Evolutionary conservation across 495 filamentous ascomycete species (phyloP).

Genomic region (Bacidia gigantensis): DNA sequence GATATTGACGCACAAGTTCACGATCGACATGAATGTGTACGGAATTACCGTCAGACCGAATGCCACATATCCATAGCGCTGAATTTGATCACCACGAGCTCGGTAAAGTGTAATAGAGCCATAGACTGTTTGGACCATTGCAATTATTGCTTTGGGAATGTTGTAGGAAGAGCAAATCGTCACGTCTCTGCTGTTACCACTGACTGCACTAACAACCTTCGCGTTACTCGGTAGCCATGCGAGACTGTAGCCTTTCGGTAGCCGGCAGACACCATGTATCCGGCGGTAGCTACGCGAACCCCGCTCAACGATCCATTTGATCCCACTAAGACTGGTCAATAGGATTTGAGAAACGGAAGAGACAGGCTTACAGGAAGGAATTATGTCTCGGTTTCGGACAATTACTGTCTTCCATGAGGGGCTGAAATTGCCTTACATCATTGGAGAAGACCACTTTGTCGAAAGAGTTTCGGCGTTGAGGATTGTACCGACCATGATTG

Average conservation of each 20-base stretch:
- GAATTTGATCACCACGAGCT: slow-evolving; percentile 26
- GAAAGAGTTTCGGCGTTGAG: too few relatives aligned
- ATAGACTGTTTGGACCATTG: slow-evolving; percentile 27
- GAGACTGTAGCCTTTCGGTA: slow-evolving; percentile 21
- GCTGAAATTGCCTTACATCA: too few relatives aligned
- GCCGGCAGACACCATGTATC: slow-evolving; percentile 11
- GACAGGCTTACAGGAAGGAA: too few relatives aligned
- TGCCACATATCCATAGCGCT: slow-evolving; percentile 29
- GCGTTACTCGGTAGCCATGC: slow-evolving; percentile 13
- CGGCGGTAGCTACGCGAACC: background rate
- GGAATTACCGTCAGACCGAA: slow-evolving; percentile 34
- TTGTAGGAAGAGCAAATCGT: slow-evolving; percentile 13
- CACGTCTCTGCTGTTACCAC: slow-evolving; percentile 13
- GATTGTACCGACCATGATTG: too few relatives aligned
- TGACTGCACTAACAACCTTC: slow-evolving; percentile 11
- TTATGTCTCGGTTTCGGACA: too few relatives aligned
- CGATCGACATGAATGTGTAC: slow-evolving; percentile 55
- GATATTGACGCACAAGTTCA: slow-evolving; percentile 39
- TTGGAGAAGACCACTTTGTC: too few relatives aligned
- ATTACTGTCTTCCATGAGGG: too few relatives aligned
- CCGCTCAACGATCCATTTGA: background rate
- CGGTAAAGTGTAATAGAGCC: slow-evolving; percentile 24
- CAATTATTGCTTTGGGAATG: slow-evolving; percentile 22
- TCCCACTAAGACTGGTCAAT: too few relatives aligned
- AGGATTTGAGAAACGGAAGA: too few relatives aligned